Evolutionary conservation across 306 rosid genomes (phyloP).

Genomic region (Acacia melanoxylon): DNA sequence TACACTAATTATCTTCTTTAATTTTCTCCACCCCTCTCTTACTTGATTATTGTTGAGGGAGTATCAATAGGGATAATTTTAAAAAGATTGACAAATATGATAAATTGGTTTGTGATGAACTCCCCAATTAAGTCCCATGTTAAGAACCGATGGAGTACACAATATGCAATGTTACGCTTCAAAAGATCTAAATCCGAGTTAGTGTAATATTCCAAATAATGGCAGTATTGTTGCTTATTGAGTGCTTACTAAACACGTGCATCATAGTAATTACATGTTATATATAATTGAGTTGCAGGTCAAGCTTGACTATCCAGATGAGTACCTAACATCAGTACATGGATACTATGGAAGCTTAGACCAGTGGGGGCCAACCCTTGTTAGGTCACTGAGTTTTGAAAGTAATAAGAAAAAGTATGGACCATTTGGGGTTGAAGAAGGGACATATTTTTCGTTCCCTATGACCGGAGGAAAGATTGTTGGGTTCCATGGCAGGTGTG

Average conservation of each 20-base stretch:
- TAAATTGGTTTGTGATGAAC: too few relatives aligned
- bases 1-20: too few relatives aligned
- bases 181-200: neutral
- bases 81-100: too few relatives aligned
- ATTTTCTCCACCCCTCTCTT: too few relatives aligned
- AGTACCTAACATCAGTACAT: conserved; percentile 58
- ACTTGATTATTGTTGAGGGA: too few relatives aligned
- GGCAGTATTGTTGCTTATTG: neutral
- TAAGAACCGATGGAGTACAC: neutral
- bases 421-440: conserved; percentile 63
- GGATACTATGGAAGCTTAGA: conserved; percentile 63
- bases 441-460: conserved; percentile 63
- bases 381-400: conserved; percentile 60
- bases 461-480: conserved; percentile 66
- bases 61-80: too few relatives aligned
- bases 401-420: conserved; percentile 64
- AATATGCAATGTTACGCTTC: neutral
- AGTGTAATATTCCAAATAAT: neutral
- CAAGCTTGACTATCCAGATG: conserved; percentile 66
- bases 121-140: too few relatives aligned
- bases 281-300: conserved; percentile 46
- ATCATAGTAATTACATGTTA: conserved; percentile 17
- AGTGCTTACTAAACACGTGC: neutral
- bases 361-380: conserved; percentile 38
- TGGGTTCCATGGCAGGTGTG: conserved; percentile 81